Percentiles rank a stretch among this genome's conserved stretches.
phyloP scores from a whole-genome alignment of 495 filamentous ascomycete genomes.

The Aspergillus haitiensis region DNA sequence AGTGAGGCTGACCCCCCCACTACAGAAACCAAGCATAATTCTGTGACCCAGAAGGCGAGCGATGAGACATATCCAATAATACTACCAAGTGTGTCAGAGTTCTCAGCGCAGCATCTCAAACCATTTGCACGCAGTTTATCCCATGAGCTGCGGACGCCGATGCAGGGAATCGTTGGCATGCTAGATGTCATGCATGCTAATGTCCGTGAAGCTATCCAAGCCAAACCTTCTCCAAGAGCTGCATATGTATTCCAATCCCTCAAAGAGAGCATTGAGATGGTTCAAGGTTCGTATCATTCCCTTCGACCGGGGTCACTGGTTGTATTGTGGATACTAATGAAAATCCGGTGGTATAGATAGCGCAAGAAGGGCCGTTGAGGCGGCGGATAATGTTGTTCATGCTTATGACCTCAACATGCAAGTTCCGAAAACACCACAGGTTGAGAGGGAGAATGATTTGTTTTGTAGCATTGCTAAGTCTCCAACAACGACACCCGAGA shows the following conservation, averaged over 20 bases:
- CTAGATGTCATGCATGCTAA: conserved; percentile 83
- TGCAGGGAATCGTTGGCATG: conserved; percentile 87
- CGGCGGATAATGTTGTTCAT: conserved; percentile 82
- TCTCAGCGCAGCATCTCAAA: conserved; percentile 65
- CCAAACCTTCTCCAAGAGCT: conserved; percentile 50
- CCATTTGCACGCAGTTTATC: conserved; percentile 78
- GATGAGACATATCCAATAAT: conserved; percentile 31
- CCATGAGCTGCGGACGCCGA: conserved; percentile 77
- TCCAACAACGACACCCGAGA: conserved; percentile 26
- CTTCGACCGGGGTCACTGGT: too few relatives aligned
- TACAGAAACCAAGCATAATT: conserved; percentile 23
- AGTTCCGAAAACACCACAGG: conserved; percentile 61
- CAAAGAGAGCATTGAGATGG: conserved; percentile 73
- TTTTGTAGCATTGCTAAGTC: conserved; percentile 27
- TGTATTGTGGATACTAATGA: background rate
- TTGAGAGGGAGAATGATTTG: conserved; percentile 41
- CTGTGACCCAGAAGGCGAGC: conserved; percentile 34
- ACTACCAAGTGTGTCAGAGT: conserved; percentile 30
- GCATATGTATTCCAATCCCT: conserved; percentile 61
- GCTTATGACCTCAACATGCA: conserved; percentile 88
- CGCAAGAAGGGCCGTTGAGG: conserved; percentile 74
- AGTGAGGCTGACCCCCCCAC: conserved; percentile 31
- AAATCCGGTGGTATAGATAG: conserved; percentile 52
- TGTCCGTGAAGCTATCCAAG: conserved; percentile 67
- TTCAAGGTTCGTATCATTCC: conserved; percentile 49